Evolutionary conservation across 805 yeast genomes (phyloP), one percentile per base, ranked within the genome.

Genomic region (Ogataea corticis): DNA sequence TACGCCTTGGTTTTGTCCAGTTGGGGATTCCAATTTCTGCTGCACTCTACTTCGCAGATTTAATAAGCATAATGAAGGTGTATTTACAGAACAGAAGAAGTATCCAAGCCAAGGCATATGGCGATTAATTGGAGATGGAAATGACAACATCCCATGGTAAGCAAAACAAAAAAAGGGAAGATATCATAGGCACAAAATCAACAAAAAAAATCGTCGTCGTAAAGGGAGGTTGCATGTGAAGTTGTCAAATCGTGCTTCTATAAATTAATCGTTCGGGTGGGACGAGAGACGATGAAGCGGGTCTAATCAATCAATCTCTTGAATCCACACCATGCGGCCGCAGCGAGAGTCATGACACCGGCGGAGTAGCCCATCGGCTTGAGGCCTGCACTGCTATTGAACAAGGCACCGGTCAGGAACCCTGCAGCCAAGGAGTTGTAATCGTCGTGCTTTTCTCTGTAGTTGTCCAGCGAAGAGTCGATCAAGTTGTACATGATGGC

Each of bases 361-460:
- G 96, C 79, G 23, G 96, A 81, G 59, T 87, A 83, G 19, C 86
- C 90, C 92, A 89, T 86, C 48, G 96, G 96, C 67, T 79, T 85
- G 41, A 83, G 48, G 33, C 99, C 99, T 50, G 83, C 82, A 39
- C 92, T 80, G 53, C 91, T 82, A 66, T 86, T 86, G 75, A 88
- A 94, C 27, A 94, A 56, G 1, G 96, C 97, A 58, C 99, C 99
- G 2, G 97, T 80, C 44, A 92, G 59, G 17, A 91, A 95, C 60
- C 99, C 99, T 1, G 97, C 87, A 14, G 77, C 86, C 34, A 94
- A 66, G 10, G 97, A 86, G 69, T 92, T 92, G 41, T 70, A 63
- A 57, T 84, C 84, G 68, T 92, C 98, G 67, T 92, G 97, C 67
- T 82, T 80, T 42, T 96, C 97, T 70, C 97, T 84, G 44, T 83